These are phyloP conservation scores for Neurospora sp. DNA, from an alignment of 495 filamentous ascomycete genomes.

Conservation along the genomic window DNA sequence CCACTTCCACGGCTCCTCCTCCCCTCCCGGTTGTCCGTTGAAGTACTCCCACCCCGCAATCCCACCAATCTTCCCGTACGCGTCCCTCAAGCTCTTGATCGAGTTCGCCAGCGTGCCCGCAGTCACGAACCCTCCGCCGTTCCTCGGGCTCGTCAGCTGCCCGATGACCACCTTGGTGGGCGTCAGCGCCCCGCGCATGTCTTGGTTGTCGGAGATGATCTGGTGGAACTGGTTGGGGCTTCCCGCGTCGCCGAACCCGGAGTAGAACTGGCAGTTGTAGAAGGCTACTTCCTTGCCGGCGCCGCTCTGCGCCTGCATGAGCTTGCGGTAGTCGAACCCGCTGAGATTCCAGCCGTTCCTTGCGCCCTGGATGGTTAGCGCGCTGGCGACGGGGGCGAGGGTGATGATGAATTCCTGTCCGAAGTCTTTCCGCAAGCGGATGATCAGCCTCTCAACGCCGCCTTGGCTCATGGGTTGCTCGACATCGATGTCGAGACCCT, in stretches of 20 bases:
- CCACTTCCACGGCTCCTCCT: conserved; percentile 59
- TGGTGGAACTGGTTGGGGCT: conserved; percentile 50
- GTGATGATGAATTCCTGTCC: conserved; percentile 63
- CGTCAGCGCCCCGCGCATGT: conserved; percentile 48
- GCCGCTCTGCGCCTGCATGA: conserved; percentile 34
- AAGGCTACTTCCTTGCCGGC: conserved; percentile 42
- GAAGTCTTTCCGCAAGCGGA: conserved; percentile 60
- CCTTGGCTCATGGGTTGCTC: conserved; percentile 64
- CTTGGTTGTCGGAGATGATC: conserved; percentile 20
- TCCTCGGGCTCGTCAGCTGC: conserved; percentile 57
- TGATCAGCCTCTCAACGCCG: conserved; percentile 62
- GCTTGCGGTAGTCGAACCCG: conserved; percentile 60
- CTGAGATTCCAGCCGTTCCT: conserved; percentile 50
- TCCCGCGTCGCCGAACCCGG: conserved; percentile 60
- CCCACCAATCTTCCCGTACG: conserved; percentile 59
- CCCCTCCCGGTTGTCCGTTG: conserved; percentile 52
- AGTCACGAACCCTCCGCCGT: conserved; percentile 43
- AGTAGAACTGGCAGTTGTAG: conserved; percentile 84
- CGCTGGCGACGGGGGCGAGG: conserved; percentile 67
- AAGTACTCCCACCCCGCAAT: conserved; percentile 88
- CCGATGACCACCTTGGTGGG: conserved; percentile 60
- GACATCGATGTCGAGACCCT: conserved; percentile 77
- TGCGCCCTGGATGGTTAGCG: conserved; percentile 27
- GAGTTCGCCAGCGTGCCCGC: conserved; percentile 27
- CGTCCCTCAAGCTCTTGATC: conserved; percentile 32